Evolutionary conservation across 495 filamentous ascomycete genomes (phyloP).

Genomic region (Podospora didyma): DNA sequence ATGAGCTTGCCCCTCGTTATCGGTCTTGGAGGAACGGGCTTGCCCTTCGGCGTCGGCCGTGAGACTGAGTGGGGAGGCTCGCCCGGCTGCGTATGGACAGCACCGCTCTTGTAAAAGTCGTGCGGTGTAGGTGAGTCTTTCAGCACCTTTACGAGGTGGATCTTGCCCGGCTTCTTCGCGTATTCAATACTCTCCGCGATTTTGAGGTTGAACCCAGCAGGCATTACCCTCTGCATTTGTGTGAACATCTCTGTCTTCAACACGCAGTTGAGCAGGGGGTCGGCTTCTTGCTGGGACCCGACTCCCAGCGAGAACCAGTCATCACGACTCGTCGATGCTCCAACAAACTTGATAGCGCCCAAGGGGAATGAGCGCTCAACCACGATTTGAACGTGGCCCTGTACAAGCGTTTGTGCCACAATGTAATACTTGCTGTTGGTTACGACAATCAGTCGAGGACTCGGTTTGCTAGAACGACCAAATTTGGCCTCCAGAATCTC

Average conservation of each 20-base stretch:
- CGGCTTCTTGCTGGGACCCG: conserved; percentile 82
- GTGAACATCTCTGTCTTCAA: conserved; percentile 98
- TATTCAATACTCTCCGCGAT: conserved; percentile 85
- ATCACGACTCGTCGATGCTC: conserved; percentile 74
- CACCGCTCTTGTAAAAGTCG: conserved; percentile 90
- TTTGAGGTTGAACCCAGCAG: conserved; percentile 75
- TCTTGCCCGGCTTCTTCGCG: conserved; percentile 97
- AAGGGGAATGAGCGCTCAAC: conserved; percentile 78
- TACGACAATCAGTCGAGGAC: conserved; percentile 78
- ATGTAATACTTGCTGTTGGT: conserved; percentile 85
- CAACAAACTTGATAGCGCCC: conserved; percentile 81
- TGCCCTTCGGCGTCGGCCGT: conserved; percentile 77
- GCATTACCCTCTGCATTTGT: conserved; percentile 71
- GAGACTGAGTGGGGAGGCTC: conserved; percentile 82
- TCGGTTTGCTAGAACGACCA: conserved; percentile 89
- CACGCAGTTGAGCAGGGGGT: conserved; percentile 85
- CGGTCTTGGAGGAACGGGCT: conserved; percentile 77
- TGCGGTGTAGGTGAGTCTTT: conserved; percentile 75
- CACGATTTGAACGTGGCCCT: conserved; percentile 73
- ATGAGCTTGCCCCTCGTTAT: conserved; percentile 89
- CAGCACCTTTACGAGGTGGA: conserved; percentile 76
- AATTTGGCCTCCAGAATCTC: conserved; percentile 90
- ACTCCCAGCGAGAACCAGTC: conserved; percentile 95
- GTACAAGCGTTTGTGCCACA: conserved; percentile 76
- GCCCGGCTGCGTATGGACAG: conserved; percentile 80